Conservation (phyloP, 139 green algal genomes). For the Chlamydomonas asymmetrica region DNA sequence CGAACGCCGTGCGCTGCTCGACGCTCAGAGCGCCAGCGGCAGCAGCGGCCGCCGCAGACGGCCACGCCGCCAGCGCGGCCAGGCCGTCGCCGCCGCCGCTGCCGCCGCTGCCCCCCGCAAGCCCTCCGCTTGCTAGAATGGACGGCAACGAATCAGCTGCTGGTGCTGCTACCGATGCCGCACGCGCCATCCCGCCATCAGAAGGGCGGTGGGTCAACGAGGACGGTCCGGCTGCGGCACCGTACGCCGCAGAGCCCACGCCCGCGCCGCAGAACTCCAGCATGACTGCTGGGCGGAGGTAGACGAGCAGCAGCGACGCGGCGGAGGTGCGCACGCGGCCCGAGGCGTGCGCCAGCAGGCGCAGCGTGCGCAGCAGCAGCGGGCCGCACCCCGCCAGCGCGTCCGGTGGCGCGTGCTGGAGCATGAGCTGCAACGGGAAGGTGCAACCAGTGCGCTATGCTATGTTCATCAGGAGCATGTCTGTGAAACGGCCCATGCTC, state of each 20-base stretch:
- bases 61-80: no score
- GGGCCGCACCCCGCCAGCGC: background rate
- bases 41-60: background rate
- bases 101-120: background rate
- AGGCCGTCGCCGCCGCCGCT: background rate
- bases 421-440: background rate
- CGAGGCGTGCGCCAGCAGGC: background rate
- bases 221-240: background rate
- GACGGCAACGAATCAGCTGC: background rate
- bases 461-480: no score
- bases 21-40: background rate
- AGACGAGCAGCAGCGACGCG: background rate
- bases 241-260: no score
- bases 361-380: background rate
- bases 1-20: background rate
- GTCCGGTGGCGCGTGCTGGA: background rate
- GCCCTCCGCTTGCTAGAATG: background rate
- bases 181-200: background rate
- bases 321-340: background rate
- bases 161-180: background rate
- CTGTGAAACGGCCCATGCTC: background rate
- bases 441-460: background rate
- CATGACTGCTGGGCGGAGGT: background rate
- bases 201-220: background rate
- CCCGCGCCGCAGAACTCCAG: no score